Percentiles rank a stretch among this genome's conserved stretches.
Evolutionary conservation across 352 stramenopile genomes (phyloP).

Genomic region (Phytophthora pisi): DNA sequence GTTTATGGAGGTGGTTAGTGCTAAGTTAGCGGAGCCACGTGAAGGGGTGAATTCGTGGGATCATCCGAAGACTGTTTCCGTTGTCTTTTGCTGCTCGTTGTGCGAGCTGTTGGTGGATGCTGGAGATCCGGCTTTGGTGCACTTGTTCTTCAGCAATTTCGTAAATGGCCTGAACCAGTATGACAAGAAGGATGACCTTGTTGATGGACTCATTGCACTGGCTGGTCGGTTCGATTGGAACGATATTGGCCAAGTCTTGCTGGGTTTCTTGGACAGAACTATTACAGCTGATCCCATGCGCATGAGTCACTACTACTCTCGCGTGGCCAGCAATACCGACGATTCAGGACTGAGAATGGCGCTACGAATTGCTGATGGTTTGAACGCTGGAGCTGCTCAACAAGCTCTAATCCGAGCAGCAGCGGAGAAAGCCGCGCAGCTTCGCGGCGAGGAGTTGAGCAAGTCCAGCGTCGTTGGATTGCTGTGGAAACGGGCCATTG

Average conservation of each 20-base stretch:
- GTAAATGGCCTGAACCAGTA: not conserved
- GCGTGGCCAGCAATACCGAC: not conserved
- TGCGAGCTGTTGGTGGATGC: not conserved
- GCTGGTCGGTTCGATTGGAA: not conserved
- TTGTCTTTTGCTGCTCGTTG: not conserved
- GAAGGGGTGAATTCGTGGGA: not conserved
- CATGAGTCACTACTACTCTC: not conserved
- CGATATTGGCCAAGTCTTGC: not conserved
- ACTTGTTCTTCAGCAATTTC: not conserved
- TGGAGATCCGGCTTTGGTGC: not conserved
- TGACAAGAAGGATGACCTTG: not conserved
- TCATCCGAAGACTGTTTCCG: not conserved
- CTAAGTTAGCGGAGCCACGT: not conserved
- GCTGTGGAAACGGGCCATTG: not conserved
- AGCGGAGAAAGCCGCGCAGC: not conserved
- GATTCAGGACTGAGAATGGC: not conserved
- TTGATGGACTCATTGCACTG: not conserved
- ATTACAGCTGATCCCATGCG: not conserved
- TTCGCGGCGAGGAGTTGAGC: not conserved
- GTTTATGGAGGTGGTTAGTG: conserved; percentile 6
- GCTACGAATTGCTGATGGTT: not conserved
- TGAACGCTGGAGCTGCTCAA: not conserved
- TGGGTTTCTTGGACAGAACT: not conserved
- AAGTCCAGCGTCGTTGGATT: not conserved
- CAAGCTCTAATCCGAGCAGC: not conserved